phyloP scores from a whole-genome alignment of 495 filamentous ascomycete genomes.

The Pseudevernia furfuracea region DNA sequence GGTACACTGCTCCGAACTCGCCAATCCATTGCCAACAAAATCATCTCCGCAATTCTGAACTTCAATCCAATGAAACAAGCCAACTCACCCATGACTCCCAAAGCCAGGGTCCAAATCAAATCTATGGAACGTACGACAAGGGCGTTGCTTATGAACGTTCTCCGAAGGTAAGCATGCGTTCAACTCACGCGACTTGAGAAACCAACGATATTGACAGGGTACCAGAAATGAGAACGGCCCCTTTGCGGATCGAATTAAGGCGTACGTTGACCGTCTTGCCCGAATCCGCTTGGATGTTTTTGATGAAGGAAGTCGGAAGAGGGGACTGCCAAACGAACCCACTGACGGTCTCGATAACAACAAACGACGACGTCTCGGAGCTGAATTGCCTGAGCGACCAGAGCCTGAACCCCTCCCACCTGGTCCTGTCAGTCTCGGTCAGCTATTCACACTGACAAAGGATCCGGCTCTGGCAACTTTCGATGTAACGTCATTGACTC shows the following conservation, averaged over 20 bases:
- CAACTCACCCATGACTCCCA: conserved; percentile 66
- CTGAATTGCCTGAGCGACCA: conserved; percentile 42
- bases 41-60: conserved; percentile 72
- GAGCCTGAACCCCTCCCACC: conserved; percentile 59
- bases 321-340: conserved; percentile 56
- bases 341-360: conserved; percentile 59
- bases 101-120: conserved; percentile 70
- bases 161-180: conserved; percentile 54
- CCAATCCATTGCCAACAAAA: conserved; percentile 72
- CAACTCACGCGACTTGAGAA: not conserved
- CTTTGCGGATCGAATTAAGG: conserved; percentile 62
- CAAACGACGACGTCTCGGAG: conserved; percentile 63
- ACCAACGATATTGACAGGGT: conserved; percentile 17
- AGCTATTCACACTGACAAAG: conserved; percentile 75
- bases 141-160: conserved; percentile 69
- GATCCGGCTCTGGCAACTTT: conserved; percentile 68
- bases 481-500: conserved; percentile 70
- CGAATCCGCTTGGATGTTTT: conserved; percentile 66
- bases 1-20: conserved; percentile 72
- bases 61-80: conserved; percentile 84
- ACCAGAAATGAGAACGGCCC: conserved; percentile 63
- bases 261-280: conserved; percentile 70
- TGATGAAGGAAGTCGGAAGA: conserved; percentile 70
- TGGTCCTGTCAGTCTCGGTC: conserved; percentile 66
- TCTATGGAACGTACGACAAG: conserved; percentile 92